phyloP scores from a whole-genome alignment of 164 flowering plant species.

The Vitis cinerea region DNA sequence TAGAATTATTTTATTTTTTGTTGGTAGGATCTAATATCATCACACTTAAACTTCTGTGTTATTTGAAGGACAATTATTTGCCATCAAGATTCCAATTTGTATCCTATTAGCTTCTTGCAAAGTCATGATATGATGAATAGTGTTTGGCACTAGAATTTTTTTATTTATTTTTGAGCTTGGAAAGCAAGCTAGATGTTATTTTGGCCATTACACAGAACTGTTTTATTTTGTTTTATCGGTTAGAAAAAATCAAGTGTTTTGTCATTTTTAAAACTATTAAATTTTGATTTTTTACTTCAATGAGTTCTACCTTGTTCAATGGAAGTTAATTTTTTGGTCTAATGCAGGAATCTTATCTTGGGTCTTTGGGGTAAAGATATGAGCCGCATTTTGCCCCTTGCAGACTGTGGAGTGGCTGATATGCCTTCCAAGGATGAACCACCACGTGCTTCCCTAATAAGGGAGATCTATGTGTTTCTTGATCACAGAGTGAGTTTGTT shows the following conservation, averaged over 20 bases:
- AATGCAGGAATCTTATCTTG: constrained; percentile 80
- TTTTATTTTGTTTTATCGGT: not conserved
- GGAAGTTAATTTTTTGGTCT: constrained; percentile 4
- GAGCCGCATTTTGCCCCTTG: constrained; percentile 68
- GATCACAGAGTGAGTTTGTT: constrained; percentile 76
- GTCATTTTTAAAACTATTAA: not conserved
- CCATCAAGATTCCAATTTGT: not conserved
- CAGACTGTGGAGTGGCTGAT: constrained; percentile 75
- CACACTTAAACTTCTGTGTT: not conserved
- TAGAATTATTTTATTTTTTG: not conserved
- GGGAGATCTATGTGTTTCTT: constrained; percentile 80
- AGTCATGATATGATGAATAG: no score
- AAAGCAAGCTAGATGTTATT: not conserved
- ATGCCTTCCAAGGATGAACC: constrained; percentile 49
- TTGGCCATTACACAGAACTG: not conserved
- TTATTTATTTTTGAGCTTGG: not conserved
- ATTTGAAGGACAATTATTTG: not conserved
- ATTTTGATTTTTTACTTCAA: not conserved
- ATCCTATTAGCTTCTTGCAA: not conserved
- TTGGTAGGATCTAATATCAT: constrained; percentile 1
- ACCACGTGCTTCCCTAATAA: constrained; percentile 58
- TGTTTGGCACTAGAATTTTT: not conserved
- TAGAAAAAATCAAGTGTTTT: not conserved
- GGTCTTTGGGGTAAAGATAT: constrained; percentile 89
- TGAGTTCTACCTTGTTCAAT: not conserved